A percentile compares a stretch with the other conserved stretches of the same genome.
phyloP scores from a whole-genome alignment of 2,329 filamentous ascomycete species.

The Ambrosiella beaveri region DNA sequence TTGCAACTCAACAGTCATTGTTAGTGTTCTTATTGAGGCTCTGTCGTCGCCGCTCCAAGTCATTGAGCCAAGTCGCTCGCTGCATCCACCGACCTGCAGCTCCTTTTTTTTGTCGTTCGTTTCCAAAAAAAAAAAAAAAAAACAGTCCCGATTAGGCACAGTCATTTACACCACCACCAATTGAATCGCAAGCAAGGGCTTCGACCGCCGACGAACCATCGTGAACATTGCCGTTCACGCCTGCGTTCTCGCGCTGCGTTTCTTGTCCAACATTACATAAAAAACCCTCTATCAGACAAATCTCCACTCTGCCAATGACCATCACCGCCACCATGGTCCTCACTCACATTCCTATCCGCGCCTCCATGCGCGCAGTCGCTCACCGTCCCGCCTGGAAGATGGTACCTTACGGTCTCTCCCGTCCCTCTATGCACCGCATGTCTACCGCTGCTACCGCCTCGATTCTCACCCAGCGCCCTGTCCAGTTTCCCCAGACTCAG shows the following conservation, averaged over 20 bases:
- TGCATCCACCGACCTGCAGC: too few relatives aligned
- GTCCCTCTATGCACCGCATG: background rate
- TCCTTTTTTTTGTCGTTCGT: too few relatives aligned
- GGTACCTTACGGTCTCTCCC: background rate
- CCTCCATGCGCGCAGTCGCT: background rate
- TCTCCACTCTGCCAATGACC: background rate
- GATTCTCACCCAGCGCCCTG: background rate
- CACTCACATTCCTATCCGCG: background rate
- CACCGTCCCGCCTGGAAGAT: slow-evolving; percentile 9
- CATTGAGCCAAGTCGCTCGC: too few relatives aligned
- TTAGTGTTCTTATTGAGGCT: too few relatives aligned
- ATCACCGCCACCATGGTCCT: background rate
- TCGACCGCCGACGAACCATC: background rate
- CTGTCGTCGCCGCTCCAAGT: too few relatives aligned
- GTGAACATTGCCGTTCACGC: background rate
- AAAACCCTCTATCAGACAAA: background rate
- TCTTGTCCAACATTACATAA: background rate
- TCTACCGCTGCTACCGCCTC: background rate
- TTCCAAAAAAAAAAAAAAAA: too few relatives aligned
- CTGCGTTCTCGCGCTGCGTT: background rate
- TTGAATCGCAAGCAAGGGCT: background rate
- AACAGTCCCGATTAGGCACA: background rate
- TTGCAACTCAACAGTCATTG: too few relatives aligned
- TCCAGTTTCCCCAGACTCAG: background rate
- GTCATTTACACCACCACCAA: background rate